Conservation (phyloP, 2,329 filamentous ascomycete genomes). For the Penicillium brevicompactum region DNA sequence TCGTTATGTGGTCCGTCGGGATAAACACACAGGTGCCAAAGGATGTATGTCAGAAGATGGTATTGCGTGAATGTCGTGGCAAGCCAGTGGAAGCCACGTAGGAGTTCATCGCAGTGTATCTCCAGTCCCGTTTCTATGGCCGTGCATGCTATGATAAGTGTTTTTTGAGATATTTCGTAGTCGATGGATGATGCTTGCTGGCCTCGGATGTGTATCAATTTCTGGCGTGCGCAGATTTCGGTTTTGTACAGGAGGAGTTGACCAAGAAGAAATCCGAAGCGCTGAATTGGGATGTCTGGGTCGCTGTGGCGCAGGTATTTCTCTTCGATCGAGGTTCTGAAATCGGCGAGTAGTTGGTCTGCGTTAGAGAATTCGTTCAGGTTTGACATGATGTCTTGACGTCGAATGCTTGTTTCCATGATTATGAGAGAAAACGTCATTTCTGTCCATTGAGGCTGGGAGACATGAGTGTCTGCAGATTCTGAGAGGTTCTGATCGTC, state of each 20-base stretch:
- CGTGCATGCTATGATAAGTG: slow-evolving; percentile 36
- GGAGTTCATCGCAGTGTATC: slow-evolving; percentile 40
- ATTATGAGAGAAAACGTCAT: slow-evolving; percentile 60
- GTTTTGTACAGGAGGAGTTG: slow-evolving; percentile 38
- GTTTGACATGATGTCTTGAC: slow-evolving; percentile 8
- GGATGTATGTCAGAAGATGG: slow-evolving; percentile 47
- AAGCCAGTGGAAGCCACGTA: slow-evolving; percentile 43
- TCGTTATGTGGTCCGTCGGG: slow-evolving; percentile 34
- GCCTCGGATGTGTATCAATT: slow-evolving; percentile 16
- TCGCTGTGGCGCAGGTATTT: slow-evolving; percentile 56
- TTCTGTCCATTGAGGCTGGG: slow-evolving; percentile 57
- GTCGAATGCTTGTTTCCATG: slow-evolving; percentile 53
- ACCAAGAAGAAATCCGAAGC: slow-evolving; percentile 33
- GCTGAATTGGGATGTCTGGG: slow-evolving; percentile 52
- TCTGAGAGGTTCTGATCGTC: slow-evolving; percentile 57
- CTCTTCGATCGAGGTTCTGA: slow-evolving; percentile 51
- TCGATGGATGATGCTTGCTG: slow-evolving; percentile 11
- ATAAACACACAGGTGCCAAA: slow-evolving; percentile 48
- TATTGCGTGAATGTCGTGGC: slow-evolving; percentile 47
- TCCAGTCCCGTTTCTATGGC: slow-evolving; percentile 37
- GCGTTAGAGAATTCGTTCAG: neutral
- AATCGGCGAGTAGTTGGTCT: slow-evolving; percentile 44
- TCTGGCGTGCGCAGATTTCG: slow-evolving; percentile 38
- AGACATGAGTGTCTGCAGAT: slow-evolving; percentile 49
- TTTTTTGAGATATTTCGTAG: slow-evolving; percentile 32